Evolutionary conservation across 768 basidiomycete genomes (phyloP), one percentile per base, ranked within the genome.

Genomic region (Naganishia onofrii): DNA sequence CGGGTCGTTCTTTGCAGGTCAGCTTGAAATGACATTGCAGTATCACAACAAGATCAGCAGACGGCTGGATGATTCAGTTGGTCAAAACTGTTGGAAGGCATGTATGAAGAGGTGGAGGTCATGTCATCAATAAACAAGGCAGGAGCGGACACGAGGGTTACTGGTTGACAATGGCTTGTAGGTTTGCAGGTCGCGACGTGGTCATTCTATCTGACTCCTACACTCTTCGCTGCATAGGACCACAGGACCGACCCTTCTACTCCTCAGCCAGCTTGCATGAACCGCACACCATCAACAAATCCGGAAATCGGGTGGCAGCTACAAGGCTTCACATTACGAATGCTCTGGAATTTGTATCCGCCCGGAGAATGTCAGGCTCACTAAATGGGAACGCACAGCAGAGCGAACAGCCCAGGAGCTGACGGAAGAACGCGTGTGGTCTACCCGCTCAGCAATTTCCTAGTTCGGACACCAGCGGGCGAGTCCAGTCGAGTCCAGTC

Each of bases 311-410:
- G n/a, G n/a, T 36, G 12, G 34, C 34, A 36, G 34, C 34, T 36
- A 12, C 4, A 36, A 4, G 34, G n/a, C n/a, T 15, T 42, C 42
- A 15, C 42, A 42, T 58, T 19, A 38, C 57, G 57, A 58, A 58
- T 38, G 29, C 7, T 32, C 23, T 28, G 8, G 9, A 2, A 26
- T 29, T 44, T 44, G 36, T 4, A 23, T 42, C 60, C 60, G 60
- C 60, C n/a, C 3, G 48, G 48, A 51, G 26, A 63, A 44, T 63
- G 42, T 63, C 38, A 63, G 60, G 38, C 60, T 63, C 60, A 29
- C 38, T 19, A 29, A 63, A 44, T 44, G 60, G 60, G 60, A n/a
- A 63, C 60, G 60, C 60, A 63, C 48, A 13, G 48, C 48, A 51
- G 15, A 46, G 46, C 46, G 46, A 21, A 46, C 3, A 6, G 46